Evolutionary conservation across 495 filamentous ascomycete species (phyloP).

Genomic region (Apodospora peruviana): DNA sequence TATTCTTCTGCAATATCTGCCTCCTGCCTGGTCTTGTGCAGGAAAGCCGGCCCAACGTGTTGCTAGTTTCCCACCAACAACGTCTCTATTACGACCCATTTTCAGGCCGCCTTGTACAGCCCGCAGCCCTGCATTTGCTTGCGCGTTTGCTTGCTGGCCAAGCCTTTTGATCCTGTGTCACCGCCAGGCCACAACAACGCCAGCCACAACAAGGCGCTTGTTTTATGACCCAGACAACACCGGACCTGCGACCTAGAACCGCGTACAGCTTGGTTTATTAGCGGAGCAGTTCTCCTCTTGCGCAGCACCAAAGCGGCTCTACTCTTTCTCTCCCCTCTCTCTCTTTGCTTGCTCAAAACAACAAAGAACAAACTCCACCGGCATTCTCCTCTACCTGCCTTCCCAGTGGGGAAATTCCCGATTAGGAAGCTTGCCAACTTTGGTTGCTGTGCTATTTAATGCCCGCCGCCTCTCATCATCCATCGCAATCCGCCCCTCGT

Average conservation of each 20-base stretch:
- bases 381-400: background rate
- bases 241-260: too few relatives aligned
- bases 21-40: background rate
- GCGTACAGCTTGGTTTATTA: too few relatives aligned
- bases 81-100: background rate
- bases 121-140: background rate
- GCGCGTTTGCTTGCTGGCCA: constrained; percentile 6
- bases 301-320: background rate
- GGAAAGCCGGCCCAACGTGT: too few relatives aligned
- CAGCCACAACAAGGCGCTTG: constrained; percentile 3
- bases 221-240: too few relatives aligned
- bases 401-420: background rate
- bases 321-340: background rate
- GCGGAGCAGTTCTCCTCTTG: too few relatives aligned
- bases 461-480: background rate
- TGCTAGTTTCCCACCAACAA: too few relatives aligned
- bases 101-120: background rate
- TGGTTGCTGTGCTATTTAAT: background rate
- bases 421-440: background rate
- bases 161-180: constrained; percentile 10
- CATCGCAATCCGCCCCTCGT: too few relatives aligned
- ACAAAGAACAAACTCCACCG: background rate
- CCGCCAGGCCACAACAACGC: constrained; percentile 1
- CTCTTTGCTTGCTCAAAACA: background rate
- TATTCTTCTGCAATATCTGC: background rate